phyloP scores from a whole-genome alignment of 306 rosid genomes.

The Ziziphus jujuba region DNA sequence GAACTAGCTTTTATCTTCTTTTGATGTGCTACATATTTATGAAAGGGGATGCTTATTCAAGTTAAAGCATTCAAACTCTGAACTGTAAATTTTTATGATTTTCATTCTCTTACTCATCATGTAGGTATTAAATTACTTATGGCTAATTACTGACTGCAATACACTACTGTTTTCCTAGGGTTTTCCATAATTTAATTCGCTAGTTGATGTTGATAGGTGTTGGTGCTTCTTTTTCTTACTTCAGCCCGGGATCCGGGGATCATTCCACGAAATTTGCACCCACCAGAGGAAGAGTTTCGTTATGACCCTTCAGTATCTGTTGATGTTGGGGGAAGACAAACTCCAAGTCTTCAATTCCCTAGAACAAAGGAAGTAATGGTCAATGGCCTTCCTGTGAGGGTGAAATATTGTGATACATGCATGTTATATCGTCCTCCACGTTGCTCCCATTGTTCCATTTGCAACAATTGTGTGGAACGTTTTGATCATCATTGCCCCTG shows the following conservation, averaged over 20 bases:
- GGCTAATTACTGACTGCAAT: background rate
- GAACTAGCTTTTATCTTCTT: background rate
- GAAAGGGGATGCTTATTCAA: background rate
- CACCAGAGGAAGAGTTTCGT: conserved; percentile 86
- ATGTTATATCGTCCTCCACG: conserved; percentile 97
- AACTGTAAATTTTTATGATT: background rate
- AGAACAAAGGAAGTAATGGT: conserved; percentile 73
- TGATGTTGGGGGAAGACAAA: conserved; percentile 73
- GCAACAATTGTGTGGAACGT: conserved; percentile 96
- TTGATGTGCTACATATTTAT: background rate
- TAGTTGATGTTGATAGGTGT: conserved; percentile 59
- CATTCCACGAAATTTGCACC: conserved; percentile 85
- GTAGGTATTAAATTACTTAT: background rate
- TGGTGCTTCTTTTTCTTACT: conserved; percentile 87
- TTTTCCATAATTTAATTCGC: conserved; percentile 37
- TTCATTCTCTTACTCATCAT: background rate
- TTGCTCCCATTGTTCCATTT: conserved; percentile 94
- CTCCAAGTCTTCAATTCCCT: conserved; percentile 79
- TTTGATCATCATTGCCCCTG: conserved; percentile 98
- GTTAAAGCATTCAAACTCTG: background rate
- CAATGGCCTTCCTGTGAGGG: conserved; percentile 66
- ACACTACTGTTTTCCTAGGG: conserved; percentile 17
- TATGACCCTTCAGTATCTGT: conserved; percentile 54
- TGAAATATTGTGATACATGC: conserved; percentile 93
- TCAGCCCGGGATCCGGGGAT: conserved; percentile 94